Conservation (phyloP, 768 basidiomycete species). For the Gloeopeniophorella convolvens region DNA sequence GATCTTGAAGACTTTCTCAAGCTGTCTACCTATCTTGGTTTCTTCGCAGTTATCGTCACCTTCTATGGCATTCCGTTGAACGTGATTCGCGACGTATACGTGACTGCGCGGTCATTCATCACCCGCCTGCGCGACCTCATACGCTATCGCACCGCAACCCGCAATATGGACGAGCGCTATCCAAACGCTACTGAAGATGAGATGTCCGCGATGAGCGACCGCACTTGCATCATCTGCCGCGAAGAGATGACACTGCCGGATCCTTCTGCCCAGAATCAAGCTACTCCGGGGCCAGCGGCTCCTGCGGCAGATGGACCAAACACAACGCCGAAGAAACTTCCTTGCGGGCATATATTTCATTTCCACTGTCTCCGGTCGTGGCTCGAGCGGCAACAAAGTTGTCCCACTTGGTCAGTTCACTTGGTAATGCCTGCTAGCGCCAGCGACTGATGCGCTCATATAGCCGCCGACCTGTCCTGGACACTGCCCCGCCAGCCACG, state of each 20-base stretch:
- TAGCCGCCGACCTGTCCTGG: constrained; percentile 20
- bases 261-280: constrained; percentile 18
- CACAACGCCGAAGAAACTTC: constrained; percentile 92
- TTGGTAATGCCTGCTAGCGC: background rate
- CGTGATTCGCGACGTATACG: constrained; percentile 94
- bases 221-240: constrained; percentile 95
- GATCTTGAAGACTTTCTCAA: constrained; percentile 79
- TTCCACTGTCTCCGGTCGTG: constrained; percentile 95
- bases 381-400: constrained; percentile 98
- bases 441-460: constrained; percentile 11
- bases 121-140: constrained; percentile 81
- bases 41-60: constrained; percentile 91
- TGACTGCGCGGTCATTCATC: constrained; percentile 90
- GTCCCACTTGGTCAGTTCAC: constrained; percentile 85
- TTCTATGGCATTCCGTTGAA: constrained; percentile 94
- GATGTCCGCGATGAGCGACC: constrained; percentile 72
- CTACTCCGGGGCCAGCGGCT: constrained; percentile 19
- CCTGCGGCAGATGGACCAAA: constrained; percentile 64
- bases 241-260: constrained; percentile 75
- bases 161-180: constrained; percentile 94
- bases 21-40: constrained; percentile 83
- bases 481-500: constrained; percentile 7
- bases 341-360: constrained; percentile 97
- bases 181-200: constrained; percentile 89
- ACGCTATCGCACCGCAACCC: constrained; percentile 88